Percentiles rank a stretch among this genome's conserved stretches.
Evolutionary conservation across 2,329 filamentous ascomycete genomes (phyloP).

Genomic region (Curvularia verruculosa): DNA sequence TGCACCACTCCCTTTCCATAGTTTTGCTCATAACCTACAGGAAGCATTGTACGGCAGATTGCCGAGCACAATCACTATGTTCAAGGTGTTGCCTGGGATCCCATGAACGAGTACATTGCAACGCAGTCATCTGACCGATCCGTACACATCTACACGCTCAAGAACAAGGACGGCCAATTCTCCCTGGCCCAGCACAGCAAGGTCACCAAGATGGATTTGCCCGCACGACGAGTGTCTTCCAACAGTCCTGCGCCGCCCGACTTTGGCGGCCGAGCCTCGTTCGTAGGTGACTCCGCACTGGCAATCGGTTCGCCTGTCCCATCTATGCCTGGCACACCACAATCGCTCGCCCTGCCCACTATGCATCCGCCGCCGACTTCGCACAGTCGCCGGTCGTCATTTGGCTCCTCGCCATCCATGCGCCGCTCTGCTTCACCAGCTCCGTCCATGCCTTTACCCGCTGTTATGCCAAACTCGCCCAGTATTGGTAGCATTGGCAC

Average conservation of each 20-base stretch:
- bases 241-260: slow-evolving; percentile 92
- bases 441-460: slow-evolving; percentile 89
- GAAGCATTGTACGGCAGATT: slow-evolving; percentile 75
- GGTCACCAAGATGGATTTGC: slow-evolving; percentile 91
- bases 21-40: slow-evolving; percentile 30
- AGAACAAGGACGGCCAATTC: slow-evolving; percentile 95
- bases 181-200: slow-evolving; percentile 79
- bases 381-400: slow-evolving; percentile 92
- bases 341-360: slow-evolving; percentile 76
- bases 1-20: slow-evolving; percentile 11
- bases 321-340: slow-evolving; percentile 92
- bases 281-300: slow-evolving; percentile 61
- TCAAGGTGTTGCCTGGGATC: slow-evolving; percentile 98
- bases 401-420: slow-evolving; percentile 76
- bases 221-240: slow-evolving; percentile 84
- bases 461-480: slow-evolving; percentile 94
- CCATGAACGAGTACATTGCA: slow-evolving; percentile 95
- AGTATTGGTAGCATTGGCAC: slow-evolving; percentile 65
- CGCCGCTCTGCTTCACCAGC: slow-evolving; percentile 90
- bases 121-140: slow-evolving; percentile 98
- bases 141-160: slow-evolving; percentile 95
- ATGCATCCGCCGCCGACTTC: slow-evolving; percentile 97
- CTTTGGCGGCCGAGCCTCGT: slow-evolving; percentile 69
- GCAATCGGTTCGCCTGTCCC: slow-evolving; percentile 78
- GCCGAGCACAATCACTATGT: slow-evolving; percentile 98